Conservation (phyloP, 768 basidiomycete species). For the Calocera viscosa region DNA sequence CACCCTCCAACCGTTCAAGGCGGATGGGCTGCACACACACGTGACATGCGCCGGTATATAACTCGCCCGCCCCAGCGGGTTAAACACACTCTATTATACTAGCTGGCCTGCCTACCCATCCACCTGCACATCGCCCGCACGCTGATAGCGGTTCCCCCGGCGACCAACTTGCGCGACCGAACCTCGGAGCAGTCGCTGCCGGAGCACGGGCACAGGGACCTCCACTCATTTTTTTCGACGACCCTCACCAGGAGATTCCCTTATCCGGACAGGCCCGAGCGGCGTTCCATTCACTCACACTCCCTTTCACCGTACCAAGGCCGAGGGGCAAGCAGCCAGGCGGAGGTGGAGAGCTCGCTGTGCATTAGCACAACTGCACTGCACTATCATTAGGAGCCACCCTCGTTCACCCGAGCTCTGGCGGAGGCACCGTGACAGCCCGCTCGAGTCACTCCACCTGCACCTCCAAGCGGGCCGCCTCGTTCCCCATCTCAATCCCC, state of each 20-base stretch:
- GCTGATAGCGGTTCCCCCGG: too few species aligned
- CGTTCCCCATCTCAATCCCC: neutral
- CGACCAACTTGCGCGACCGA: too few species aligned
- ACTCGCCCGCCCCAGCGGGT: too few species aligned
- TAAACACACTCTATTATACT: too few species aligned
- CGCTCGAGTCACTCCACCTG: neutral
- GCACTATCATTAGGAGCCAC: too few species aligned
- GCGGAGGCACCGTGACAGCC: neutral
- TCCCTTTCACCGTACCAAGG: too few species aligned
- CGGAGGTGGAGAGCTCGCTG: neutral
- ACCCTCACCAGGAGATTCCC: neutral
- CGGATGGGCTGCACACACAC: too few species aligned
- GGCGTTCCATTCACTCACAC: neutral
- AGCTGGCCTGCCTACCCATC: too few species aligned
- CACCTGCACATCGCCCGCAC: too few species aligned
- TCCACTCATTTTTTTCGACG: neutral
- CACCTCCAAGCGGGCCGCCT: neutral
- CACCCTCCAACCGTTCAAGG: too few species aligned
- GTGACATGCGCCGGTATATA: too few species aligned
- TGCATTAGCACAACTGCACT: neutral
- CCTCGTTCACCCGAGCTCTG: neutral
- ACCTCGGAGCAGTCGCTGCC: neutral
- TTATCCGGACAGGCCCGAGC: slow-evolving; percentile 1
- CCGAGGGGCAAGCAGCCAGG: too few species aligned
- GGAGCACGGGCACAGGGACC: neutral